Conservation (phyloP, 2,329 filamentous ascomycete genomes). For the Ceratocystis smalleyi region DNA sequence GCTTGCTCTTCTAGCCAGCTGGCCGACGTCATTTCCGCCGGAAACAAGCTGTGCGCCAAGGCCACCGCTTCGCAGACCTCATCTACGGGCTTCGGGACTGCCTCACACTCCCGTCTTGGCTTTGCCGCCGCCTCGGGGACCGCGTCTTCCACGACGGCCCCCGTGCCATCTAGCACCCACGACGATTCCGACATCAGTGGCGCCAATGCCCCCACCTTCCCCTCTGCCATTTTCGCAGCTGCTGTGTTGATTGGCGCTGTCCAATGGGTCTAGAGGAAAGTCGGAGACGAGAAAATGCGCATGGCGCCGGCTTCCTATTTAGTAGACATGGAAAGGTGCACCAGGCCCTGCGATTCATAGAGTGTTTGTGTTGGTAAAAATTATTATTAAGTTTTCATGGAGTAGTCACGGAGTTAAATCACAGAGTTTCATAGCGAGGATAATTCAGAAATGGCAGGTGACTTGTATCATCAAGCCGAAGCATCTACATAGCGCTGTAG, state of each 20-base stretch:
- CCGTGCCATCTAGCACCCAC: slow-evolving; percentile 11
- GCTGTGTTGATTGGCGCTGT: slow-evolving; percentile 17
- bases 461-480: no score
- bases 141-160: slow-evolving; percentile 4
- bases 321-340: background rate
- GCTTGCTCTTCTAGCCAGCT: slow-evolving; percentile 25
- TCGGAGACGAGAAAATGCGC: background rate
- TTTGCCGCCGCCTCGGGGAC: slow-evolving; percentile 11
- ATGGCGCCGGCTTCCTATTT: background rate
- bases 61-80: slow-evolving; percentile 17
- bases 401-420: no score
- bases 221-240: slow-evolving; percentile 23
- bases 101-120: background rate
- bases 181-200: slow-evolving; percentile 20
- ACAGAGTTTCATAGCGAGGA: no score
- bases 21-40: slow-evolving; percentile 23
- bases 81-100: slow-evolving; percentile 1
- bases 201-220: slow-evolving; percentile 22
- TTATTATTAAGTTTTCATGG: no score
- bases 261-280: background rate
- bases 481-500: no score
- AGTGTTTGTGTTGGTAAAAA: background rate
- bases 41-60: slow-evolving; percentile 22
- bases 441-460: background rate
- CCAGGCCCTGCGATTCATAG: background rate